Evolutionary conservation across 495 filamentous ascomycete genomes (phyloP).

Genomic region (Trypethelium eluteriae): DNA sequence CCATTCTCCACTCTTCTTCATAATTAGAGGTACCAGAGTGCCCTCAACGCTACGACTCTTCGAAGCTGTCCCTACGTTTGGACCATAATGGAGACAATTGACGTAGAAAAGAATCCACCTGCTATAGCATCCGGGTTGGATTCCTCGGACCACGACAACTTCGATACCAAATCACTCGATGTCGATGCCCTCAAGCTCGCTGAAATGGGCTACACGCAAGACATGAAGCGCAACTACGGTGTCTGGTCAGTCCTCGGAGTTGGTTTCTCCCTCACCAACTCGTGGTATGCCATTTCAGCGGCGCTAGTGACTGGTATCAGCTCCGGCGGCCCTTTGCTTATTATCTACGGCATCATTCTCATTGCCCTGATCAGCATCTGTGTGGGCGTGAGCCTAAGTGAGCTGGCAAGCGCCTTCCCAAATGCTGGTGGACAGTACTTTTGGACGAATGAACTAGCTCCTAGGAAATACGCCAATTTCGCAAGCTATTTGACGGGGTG

Average conservation of each 20-base stretch:
- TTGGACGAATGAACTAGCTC: slow-evolving; percentile 54
- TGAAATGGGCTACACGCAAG: slow-evolving; percentile 54
- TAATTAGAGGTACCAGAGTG: not conserved
- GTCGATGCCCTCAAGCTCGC: slow-evolving; percentile 30
- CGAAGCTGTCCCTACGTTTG: not conserved
- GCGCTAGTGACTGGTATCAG: slow-evolving; percentile 54
- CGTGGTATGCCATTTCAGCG: slow-evolving; percentile 56
- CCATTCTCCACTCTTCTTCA: not conserved
- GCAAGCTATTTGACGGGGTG: slow-evolving; percentile 51
- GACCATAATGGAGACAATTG: not conserved
- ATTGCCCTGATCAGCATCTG: slow-evolving; percentile 49
- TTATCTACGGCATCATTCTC: slow-evolving; percentile 54
- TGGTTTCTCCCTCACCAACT: slow-evolving; percentile 57
- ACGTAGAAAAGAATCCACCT: not conserved
- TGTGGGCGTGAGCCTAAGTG: slow-evolving; percentile 49
- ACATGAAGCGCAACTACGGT: slow-evolving; percentile 52
- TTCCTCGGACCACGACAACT: not conserved
- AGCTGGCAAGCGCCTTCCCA: slow-evolving; percentile 51
- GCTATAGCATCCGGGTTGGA: not conserved
- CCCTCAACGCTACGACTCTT: no score
- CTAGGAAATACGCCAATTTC: slow-evolving; percentile 45
- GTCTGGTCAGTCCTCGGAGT: slow-evolving; percentile 52
- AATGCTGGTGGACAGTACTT: slow-evolving; percentile 60
- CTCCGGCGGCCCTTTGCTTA: slow-evolving; percentile 52
- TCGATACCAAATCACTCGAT: slow-evolving; percentile 17